Evolutionary conservation across 2,329 filamentous ascomycete genomes (phyloP).

Genomic region (Aulographum hederae): DNA sequence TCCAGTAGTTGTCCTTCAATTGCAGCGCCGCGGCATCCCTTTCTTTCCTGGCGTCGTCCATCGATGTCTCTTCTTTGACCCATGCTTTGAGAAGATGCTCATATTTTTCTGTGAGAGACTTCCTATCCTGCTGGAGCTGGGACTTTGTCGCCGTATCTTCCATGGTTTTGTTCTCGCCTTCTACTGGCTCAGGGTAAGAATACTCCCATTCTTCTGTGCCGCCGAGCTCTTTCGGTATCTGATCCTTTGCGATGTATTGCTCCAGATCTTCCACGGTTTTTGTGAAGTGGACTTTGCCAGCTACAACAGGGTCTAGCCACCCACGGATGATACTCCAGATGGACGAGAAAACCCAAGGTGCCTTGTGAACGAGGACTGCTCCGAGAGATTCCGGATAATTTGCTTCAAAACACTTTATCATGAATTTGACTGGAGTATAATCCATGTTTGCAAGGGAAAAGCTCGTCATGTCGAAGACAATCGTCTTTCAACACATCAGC

Average conservation of each 20-base stretch:
- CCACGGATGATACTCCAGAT: constrained; percentile 88
- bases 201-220: constrained; percentile 77
- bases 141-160: constrained; percentile 42
- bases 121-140: constrained; percentile 43
- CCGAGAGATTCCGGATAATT: constrained; percentile 89
- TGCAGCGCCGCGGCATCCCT: constrained; percentile 43
- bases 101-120: constrained; percentile 49
- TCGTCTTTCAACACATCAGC: constrained; percentile 44
- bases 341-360: constrained; percentile 94
- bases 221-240: constrained; percentile 68
- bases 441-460: constrained; percentile 97
- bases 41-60: constrained; percentile 17
- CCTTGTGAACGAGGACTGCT: constrained; percentile 80
- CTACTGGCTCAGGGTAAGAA: constrained; percentile 56
- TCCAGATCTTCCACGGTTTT: constrained; percentile 64
- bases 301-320: constrained; percentile 94
- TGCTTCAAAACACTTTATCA: constrained; percentile 98
- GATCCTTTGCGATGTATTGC: constrained; percentile 50
- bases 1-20: constrained; percentile 68
- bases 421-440: constrained; percentile 92
- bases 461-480: constrained; percentile 90
- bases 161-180: constrained; percentile 62
- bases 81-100: constrained; percentile 60
- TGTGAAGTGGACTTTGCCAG: constrained; percentile 83
- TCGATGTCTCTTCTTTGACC: constrained; percentile 37